Conservation (phyloP, 257 asterid genomes). For the Solanum sejunctum region DNA sequence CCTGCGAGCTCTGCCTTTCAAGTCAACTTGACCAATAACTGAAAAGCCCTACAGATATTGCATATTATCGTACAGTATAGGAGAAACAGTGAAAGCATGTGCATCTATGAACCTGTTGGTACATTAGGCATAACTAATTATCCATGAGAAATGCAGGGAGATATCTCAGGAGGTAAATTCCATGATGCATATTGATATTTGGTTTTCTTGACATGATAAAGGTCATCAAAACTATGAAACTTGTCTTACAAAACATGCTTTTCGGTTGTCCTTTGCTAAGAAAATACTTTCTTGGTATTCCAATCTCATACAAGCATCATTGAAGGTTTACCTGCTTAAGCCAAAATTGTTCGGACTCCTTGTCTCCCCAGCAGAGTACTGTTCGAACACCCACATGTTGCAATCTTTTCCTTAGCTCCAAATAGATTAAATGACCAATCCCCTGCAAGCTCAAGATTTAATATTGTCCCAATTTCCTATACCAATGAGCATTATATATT, state of each 20-base stretch:
- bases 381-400: constrained; percentile 60
- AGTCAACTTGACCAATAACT: constrained; percentile 69
- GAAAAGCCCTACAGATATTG: constrained; percentile 48
- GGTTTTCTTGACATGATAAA: not conserved
- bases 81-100: not conserved
- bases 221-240: not conserved
- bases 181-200: not conserved
- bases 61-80: not conserved
- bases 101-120: not conserved
- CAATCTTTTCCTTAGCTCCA: constrained; percentile 61
- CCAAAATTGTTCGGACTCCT: constrained; percentile 93
- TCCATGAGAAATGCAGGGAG: not conserved
- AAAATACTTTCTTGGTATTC: not conserved
- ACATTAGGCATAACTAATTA: not conserved
- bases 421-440: constrained; percentile 50
- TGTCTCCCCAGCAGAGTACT: constrained; percentile 75
- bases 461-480: not conserved
- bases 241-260: not conserved
- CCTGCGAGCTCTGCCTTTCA: constrained; percentile 59
- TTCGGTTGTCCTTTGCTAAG: not conserved
- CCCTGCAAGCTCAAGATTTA: constrained; percentile 42
- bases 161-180: not conserved
- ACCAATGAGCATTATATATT: not conserved
- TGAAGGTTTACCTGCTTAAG: constrained; percentile 48
- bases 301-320: not conserved